phyloP scores from a whole-genome alignment of 148 eudicot species.

The Mesembryanthemum crystallinum region DNA sequence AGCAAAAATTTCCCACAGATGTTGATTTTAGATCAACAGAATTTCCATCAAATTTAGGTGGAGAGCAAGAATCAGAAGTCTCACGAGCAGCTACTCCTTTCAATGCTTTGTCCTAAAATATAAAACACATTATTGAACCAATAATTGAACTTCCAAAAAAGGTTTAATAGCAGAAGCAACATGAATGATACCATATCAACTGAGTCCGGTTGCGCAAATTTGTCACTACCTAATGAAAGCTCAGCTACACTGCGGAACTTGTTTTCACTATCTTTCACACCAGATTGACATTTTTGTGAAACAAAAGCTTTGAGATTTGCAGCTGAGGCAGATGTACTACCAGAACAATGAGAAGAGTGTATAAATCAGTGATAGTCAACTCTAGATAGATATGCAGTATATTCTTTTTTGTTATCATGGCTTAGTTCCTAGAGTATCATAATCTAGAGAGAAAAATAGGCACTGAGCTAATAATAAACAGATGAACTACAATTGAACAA shows the following conservation, averaged over 20 bases:
- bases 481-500: slow-evolving; percentile 2
- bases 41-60: slow-evolving; percentile 40
- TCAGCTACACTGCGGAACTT: slow-evolving; percentile 69
- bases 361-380: slow-evolving; percentile 11
- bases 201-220: slow-evolving; percentile 33
- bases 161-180: neutral
- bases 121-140: slow-evolving; percentile 8
- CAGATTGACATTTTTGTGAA: slow-evolving; percentile 30
- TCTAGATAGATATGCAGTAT: too few relatives aligned
- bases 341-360: slow-evolving; percentile 16
- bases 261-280: slow-evolving; percentile 39
- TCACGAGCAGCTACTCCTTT: slow-evolving; percentile 68
- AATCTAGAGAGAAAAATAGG: too few relatives aligned
- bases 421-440: too few relatives aligned
- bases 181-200: slow-evolving; percentile 70
- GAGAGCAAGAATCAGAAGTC: slow-evolving; percentile 45
- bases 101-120: slow-evolving; percentile 70
- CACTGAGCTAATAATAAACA: too few relatives aligned
- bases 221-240: slow-evolving; percentile 62
- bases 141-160: neutral
- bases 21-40: slow-evolving; percentile 30
- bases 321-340: slow-evolving; percentile 36
- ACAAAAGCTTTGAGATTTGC: slow-evolving; percentile 26
- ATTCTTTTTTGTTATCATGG: too few relatives aligned
- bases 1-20: slow-evolving; percentile 36